phyloP scores from a whole-genome alignment of 164 flowering plant species.

The Tinospora cordifolia region DNA sequence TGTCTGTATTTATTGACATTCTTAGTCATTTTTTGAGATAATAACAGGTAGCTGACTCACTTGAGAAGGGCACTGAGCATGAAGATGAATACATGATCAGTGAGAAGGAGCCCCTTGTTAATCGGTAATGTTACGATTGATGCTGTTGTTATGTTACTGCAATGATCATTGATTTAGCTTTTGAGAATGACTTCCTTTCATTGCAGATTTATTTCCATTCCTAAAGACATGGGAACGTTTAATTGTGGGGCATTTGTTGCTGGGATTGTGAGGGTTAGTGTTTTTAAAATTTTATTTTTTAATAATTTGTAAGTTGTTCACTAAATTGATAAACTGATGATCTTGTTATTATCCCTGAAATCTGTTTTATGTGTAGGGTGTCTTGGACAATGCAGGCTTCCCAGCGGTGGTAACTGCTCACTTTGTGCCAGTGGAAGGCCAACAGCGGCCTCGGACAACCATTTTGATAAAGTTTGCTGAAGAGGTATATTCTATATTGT shows the following conservation, averaged over 20 bases:
- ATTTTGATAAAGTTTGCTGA: constrained; percentile 96
- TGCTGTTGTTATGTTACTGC: neutral
- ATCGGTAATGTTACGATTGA: constrained; percentile 38
- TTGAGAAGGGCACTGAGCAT: constrained; percentile 99
- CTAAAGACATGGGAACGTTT: constrained; percentile 99
- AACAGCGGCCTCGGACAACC: constrained; percentile 91
- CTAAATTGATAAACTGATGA: constrained; percentile 14
- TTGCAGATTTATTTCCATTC: constrained; percentile 86
- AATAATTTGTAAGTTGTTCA: neutral
- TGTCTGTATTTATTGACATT: neutral
- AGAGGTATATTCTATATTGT: constrained; percentile 47
- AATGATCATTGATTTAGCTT: neutral
- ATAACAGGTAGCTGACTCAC: constrained; percentile 92
- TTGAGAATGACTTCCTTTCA: constrained; percentile 3
- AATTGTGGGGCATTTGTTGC: constrained; percentile 99
- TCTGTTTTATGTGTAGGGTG: constrained; percentile 53
- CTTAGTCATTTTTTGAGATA: constrained; percentile 1
- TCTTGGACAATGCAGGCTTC: constrained; percentile 87
- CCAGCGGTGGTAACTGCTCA: constrained; percentile 98
- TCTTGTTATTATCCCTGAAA: neutral
- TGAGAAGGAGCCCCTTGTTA: constrained; percentile 97
- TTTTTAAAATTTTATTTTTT: neutral
- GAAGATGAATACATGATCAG: constrained; percentile 99
- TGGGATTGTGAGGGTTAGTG: constrained; percentile 86
- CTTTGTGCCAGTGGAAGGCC: constrained; percentile 98